These are phyloP conservation scores for Stephanodiscus triporus DNA, from an alignment of 108 stramenopile species.

Conservation along the genomic window DNA sequence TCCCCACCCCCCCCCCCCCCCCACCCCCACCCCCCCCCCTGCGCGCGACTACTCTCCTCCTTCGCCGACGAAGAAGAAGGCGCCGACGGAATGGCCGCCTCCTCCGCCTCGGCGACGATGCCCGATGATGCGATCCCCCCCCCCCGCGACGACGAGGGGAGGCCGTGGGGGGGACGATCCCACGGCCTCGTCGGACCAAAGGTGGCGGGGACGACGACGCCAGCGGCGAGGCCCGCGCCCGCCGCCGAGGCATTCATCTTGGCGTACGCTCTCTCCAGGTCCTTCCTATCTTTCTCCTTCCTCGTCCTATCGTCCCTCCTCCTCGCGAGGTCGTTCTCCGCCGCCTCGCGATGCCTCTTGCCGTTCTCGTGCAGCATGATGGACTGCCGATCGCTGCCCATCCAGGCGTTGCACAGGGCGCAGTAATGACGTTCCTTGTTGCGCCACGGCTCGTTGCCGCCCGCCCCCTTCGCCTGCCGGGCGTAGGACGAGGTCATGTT, in stretches of 20 bases:
- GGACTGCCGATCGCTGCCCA: slow-evolving; percentile 80
- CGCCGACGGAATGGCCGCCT: too few relatives aligned
- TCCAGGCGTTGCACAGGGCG: slow-evolving; percentile 84
- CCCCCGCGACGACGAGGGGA: background rate
- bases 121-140: too few relatives aligned
- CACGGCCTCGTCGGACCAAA: slow-evolving; percentile 2
- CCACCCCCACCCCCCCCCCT: too few relatives aligned
- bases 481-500: background rate
- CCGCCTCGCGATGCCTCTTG: slow-evolving; percentile 79
- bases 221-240: slow-evolving; percentile 13
- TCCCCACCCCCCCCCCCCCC: too few relatives aligned
- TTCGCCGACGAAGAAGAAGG: too few relatives aligned
- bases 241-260: slow-evolving; percentile 74
- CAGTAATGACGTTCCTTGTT: slow-evolving; percentile 83
- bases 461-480: slow-evolving; percentile 14
- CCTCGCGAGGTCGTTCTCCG: slow-evolving; percentile 57
- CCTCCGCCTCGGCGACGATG: too few relatives aligned
- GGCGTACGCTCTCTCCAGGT: slow-evolving; percentile 54
- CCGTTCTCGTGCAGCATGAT: slow-evolving; percentile 87
- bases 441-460: slow-evolving; percentile 67
- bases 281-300: slow-evolving; percentile 60
- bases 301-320: slow-evolving; percentile 56
- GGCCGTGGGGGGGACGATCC: background rate
- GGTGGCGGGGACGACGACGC: background rate
- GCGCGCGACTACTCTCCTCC: background rate